phyloP scores from a whole-genome alignment of 2,329 filamentous ascomycete genomes.

The Aquanectria penicillioides region DNA sequence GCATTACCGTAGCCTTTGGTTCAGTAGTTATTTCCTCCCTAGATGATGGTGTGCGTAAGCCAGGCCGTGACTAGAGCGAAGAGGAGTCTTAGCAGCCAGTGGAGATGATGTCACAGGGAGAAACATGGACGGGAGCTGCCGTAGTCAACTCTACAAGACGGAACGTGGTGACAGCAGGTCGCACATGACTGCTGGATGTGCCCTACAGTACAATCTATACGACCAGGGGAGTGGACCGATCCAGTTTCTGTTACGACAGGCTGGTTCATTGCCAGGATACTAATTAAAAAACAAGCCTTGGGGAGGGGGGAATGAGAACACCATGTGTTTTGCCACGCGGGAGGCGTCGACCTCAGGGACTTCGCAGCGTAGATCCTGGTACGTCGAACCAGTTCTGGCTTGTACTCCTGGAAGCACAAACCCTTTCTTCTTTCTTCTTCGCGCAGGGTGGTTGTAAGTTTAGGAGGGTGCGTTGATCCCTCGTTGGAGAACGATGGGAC shows the following conservation, averaged over 20 bases:
- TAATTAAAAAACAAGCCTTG: background rate
- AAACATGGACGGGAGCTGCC: background rate
- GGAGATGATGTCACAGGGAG: slow-evolving; percentile 12
- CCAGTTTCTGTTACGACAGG: too few species aligned
- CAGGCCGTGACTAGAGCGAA: too few species aligned
- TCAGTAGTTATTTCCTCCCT: background rate
- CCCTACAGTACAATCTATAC: too few species aligned
- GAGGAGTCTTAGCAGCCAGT: background rate
- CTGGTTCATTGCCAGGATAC: too few species aligned
- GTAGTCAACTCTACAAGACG: too few species aligned
- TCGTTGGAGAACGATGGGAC: background rate
- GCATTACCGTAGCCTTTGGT: background rate
- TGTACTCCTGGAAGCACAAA: background rate
- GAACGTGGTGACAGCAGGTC: too few species aligned
- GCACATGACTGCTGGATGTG: too few species aligned
- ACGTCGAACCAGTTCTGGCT: background rate
- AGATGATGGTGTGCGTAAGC: too few species aligned
- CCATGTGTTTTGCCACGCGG: slow-evolving; percentile 8
- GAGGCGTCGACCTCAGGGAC: background rate
- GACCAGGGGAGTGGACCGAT: too few species aligned
- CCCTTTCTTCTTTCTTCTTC: background rate
- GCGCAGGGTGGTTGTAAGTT: too few species aligned
- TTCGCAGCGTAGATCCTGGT: background rate
- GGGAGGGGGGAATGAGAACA: too few species aligned
- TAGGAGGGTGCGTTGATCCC: too few species aligned